These are phyloP conservation scores for Microdochium nivale DNA, from an alignment of 2,329 filamentous ascomycete species.

Conservation along the genomic window DNA sequence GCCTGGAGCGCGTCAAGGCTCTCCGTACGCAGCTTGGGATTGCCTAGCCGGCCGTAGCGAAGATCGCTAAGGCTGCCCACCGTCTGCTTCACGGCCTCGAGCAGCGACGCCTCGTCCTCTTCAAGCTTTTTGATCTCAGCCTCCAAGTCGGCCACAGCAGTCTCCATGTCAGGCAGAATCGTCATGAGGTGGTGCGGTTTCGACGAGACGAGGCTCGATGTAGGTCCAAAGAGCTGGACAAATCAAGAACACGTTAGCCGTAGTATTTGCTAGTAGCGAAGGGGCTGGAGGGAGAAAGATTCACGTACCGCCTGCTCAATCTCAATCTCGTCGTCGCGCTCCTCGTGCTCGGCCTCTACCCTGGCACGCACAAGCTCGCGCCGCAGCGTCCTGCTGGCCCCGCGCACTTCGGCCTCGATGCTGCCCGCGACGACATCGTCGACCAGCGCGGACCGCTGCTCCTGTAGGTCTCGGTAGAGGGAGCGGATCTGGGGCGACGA, in stretches of 20 bases:
- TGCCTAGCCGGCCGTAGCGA: slow-evolving; percentile 67
- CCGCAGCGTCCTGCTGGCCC: slow-evolving; percentile 47
- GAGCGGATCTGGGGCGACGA: slow-evolving; percentile 57
- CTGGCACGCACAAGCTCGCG: slow-evolving; percentile 47
- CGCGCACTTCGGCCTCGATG: slow-evolving; percentile 54
- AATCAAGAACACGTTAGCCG: slow-evolving; percentile 5
- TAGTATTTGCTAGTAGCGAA: too few species aligned
- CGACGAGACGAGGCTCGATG: slow-evolving; percentile 32
- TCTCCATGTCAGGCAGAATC: slow-evolving; percentile 61
- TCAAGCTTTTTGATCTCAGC: slow-evolving; percentile 59
- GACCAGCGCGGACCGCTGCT: slow-evolving; percentile 59
- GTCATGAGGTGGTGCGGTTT: slow-evolving; percentile 52
- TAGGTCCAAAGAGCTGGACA: slow-evolving; percentile 51
- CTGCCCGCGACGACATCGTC: slow-evolving; percentile 61
- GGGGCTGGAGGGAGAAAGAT: too few species aligned
- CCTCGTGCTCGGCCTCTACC: slow-evolving; percentile 42
- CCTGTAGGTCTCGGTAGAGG: slow-evolving; percentile 73
- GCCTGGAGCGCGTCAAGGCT: slow-evolving; percentile 57
- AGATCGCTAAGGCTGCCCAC: slow-evolving; percentile 73
- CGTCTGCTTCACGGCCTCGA: slow-evolving; percentile 53
- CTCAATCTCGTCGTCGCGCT: slow-evolving; percentile 54
- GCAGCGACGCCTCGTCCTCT: slow-evolving; percentile 50
- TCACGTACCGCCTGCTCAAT: slow-evolving; percentile 49
- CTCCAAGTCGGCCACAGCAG: slow-evolving; percentile 56
- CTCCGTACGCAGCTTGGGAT: slow-evolving; percentile 54